Evolutionary conservation across 352 stramenopile genomes (phyloP).

Genomic region (Paralagenidium karlingii): DNA sequence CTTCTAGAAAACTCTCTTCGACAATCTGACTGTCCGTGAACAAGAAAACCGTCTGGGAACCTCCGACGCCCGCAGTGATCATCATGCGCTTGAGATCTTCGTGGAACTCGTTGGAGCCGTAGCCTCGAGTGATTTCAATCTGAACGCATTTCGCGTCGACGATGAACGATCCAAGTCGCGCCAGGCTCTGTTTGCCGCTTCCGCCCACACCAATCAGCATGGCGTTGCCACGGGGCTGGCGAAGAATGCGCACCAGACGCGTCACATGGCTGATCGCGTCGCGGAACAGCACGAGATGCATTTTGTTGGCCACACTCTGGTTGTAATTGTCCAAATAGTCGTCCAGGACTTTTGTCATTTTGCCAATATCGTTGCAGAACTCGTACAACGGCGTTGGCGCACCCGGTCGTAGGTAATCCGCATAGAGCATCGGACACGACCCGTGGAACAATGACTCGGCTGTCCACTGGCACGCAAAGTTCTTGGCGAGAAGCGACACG

Average conservation of each 20-base stretch:
- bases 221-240: slow-evolving; percentile 89
- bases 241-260: slow-evolving; percentile 81
- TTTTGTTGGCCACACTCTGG: slow-evolving; percentile 85
- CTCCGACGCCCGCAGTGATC: slow-evolving; percentile 84
- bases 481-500: slow-evolving; percentile 57
- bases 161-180: slow-evolving; percentile 85
- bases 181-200: slow-evolving; percentile 89
- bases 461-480: slow-evolving; percentile 70
- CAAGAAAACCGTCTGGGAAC: slow-evolving; percentile 75
- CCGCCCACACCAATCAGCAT: slow-evolving; percentile 94
- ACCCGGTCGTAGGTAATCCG: slow-evolving; percentile 85
- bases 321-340: slow-evolving; percentile 94
- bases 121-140: slow-evolving; percentile 89
- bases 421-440: slow-evolving; percentile 83
- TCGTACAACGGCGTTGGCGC: slow-evolving; percentile 73
- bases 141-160: slow-evolving; percentile 84
- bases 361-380: slow-evolving; percentile 60
- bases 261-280: slow-evolving; percentile 87
- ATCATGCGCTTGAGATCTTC: slow-evolving; percentile 92
- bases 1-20: slow-evolving; percentile 90
- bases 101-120: slow-evolving; percentile 83
- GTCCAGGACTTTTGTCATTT: slow-evolving; percentile 81
- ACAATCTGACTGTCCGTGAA: slow-evolving; percentile 95
- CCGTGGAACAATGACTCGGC: slow-evolving; percentile 81
- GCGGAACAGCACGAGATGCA: slow-evolving; percentile 94